Conservation (phyloP, 768 basidiomycete genomes). For the Hydnum rufescens region DNA sequence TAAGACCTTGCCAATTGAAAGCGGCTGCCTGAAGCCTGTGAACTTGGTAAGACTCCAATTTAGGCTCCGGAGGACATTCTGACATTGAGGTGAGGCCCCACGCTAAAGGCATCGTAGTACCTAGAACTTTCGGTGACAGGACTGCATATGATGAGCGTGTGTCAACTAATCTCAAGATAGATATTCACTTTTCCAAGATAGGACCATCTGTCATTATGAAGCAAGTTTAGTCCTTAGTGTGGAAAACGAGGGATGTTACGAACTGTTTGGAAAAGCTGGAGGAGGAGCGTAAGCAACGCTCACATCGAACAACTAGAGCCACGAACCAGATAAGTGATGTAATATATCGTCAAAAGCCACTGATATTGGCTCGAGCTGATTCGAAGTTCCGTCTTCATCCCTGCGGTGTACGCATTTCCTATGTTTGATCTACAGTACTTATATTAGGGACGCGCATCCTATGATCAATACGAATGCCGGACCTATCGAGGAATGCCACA, state of each 20-base stretch:
- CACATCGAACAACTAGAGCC: background rate
- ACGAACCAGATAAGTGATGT: background rate
- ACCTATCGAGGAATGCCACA: background rate
- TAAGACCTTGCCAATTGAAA: background rate
- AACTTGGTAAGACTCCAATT: background rate
- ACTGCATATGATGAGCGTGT: background rate
- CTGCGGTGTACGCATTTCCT: slow-evolving; percentile 1
- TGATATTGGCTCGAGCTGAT: background rate
- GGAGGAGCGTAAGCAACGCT: background rate
- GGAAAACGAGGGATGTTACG: background rate
- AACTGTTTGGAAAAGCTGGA: background rate
- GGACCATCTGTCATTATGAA: background rate
- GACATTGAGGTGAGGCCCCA: background rate
- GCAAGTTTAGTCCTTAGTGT: background rate
- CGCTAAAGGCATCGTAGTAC: background rate
- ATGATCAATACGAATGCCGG: background rate
- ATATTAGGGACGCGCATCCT: background rate
- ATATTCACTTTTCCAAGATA: background rate
- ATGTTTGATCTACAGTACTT: background rate
- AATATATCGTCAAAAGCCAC: slow-evolving; percentile 1
- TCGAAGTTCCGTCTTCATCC: background rate
- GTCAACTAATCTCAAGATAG: background rate
- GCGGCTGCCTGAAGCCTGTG: background rate
- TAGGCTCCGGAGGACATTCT: background rate
- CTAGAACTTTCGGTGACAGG: background rate